Base-by-base conservation (phyloP, 2,329 filamentous ascomycete genomes). In the Emmonsiellopsis sp. region DNA sequence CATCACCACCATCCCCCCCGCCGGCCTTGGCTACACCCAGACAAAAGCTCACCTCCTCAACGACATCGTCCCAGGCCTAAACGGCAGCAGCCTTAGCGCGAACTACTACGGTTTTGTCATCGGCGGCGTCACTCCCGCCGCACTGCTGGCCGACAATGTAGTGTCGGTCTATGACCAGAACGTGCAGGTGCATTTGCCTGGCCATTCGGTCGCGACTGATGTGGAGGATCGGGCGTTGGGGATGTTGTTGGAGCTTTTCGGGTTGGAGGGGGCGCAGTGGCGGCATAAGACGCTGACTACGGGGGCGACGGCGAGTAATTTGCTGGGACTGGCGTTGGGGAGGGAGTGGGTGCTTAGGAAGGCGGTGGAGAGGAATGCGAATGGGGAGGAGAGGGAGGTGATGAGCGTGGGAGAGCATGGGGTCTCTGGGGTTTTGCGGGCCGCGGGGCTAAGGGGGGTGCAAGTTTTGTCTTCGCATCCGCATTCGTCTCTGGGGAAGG, bases 91-190 rank as follows among this genome's bases (percentile, higher is more conserved):
- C 59, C 77, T 79, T 42, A 82, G 79, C 43, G 69, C 82, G 9
- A 81, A 83, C 52, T 95, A 94, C 75, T 94, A 88, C 67, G 91
- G 89, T 55, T 95, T 96, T 66, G 86, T 96, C 5, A 95, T 85
- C 0, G 92, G 92, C 44, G 87, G 88, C 11, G 76, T 79, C 6
- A 87, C 91, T 0, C 88, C 89, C 5, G 82, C 89, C 27, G 90
- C 90, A 34, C 79, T 86, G 60, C 80, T 88, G 52, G 91, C 89
- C 1, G 92, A 96, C 67, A 86, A 89, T 58, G 71, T 95, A n/a
- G 89, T 92, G 56, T 84, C 84, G 5, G 79, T 81, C 7, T 80
- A 85, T 56, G 91, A 96, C 65, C 88, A 95, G 66, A 95, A 91
- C 67, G 84, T 90, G 4, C 80, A 85, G 54, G 87, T 95, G 0